Evolutionary conservation across 78 protist species (phyloP).

Genomic region (Monosiga brevicollis): DNA sequence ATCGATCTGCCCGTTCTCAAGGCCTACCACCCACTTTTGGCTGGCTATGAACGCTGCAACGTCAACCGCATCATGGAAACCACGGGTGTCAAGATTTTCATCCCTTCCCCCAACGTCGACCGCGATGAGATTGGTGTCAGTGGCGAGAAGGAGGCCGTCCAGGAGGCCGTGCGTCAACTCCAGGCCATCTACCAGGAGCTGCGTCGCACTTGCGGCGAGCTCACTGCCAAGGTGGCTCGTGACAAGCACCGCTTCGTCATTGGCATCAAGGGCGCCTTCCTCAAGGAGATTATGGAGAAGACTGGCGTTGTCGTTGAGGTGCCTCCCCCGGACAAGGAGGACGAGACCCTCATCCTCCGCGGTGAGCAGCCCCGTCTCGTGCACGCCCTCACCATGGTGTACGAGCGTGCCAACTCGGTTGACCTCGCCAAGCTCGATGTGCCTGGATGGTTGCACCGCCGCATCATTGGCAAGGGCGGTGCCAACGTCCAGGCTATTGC

Average conservation of each 20-base stretch:
- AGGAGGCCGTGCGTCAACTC: not conserved
- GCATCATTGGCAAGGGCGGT: constrained; percentile 12
- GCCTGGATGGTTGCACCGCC: not conserved
- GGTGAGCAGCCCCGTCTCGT: not conserved
- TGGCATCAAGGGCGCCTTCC: constrained; percentile 1
- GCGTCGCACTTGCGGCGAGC: not conserved
- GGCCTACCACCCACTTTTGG: not conserved
- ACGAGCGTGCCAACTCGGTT: constrained; percentile 1
- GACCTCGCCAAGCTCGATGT: not conserved
- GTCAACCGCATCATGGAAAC: not conserved
- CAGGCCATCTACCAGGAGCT: not conserved
- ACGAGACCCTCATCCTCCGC: not conserved
- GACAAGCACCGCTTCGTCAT: constrained; percentile 4
- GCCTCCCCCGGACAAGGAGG: not conserved
- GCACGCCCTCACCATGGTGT: not conserved
- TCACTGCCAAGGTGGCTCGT: not conserved
- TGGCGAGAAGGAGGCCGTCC: constrained; percentile 10
- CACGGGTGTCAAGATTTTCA: constrained; percentile 3
- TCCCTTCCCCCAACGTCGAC: constrained; percentile 6
- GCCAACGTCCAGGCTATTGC: not conserved
- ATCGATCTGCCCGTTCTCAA: not conserved
- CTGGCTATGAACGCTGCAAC: not conserved
- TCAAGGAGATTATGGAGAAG: not conserved
- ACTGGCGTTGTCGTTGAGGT: constrained; percentile 14
- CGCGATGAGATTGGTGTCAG: not conserved